A percentile compares a stretch with the other conserved stretches of the same genome.
Evolutionary conservation across 2,329 filamentous ascomycete species (phyloP).

Genomic region (Coniella lustricola): DNA sequence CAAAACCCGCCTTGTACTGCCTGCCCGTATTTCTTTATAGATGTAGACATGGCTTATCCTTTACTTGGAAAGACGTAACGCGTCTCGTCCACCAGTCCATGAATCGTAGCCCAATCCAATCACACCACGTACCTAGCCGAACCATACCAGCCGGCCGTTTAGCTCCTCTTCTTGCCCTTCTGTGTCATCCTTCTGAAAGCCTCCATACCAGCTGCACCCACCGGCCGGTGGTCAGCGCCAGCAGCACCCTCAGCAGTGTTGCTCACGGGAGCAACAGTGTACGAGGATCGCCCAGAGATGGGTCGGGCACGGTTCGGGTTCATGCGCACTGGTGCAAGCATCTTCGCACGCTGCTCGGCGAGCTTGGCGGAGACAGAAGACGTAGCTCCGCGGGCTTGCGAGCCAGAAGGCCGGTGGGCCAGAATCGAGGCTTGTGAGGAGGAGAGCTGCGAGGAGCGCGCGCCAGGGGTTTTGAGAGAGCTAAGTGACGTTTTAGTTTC

Average conservation of each 20-base stretch:
- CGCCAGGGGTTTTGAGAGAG: conserved; percentile 37
- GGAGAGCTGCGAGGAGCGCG: conserved; percentile 28
- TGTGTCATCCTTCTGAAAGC: conserved; percentile 61
- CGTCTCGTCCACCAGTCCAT: no score
- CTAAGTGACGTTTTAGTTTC: conserved; percentile 24
- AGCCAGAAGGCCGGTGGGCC: conserved; percentile 40
- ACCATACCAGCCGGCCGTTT: neutral
- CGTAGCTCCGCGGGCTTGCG: conserved; percentile 21
- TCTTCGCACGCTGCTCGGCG: conserved; percentile 18
- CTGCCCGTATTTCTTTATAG: no score
- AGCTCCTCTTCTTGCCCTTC: conserved; percentile 39
- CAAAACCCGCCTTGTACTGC: no score
- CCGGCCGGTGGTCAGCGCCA: conserved; percentile 47
- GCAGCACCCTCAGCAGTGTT: conserved; percentile 55
- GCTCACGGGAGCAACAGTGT: conserved; percentile 51
- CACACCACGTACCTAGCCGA: no score
- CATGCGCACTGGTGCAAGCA: conserved; percentile 46
- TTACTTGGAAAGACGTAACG: no score
- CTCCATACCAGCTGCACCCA: conserved; percentile 56
- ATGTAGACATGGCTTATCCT: no score
- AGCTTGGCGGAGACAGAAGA: conserved; percentile 24
- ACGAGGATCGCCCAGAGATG: conserved; percentile 47
- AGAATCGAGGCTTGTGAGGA: conserved; percentile 34
- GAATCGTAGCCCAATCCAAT: no score
- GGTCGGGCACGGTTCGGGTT: conserved; percentile 51